Percentiles rank a stretch among this genome's conserved stretches.
Conservation (phyloP, 2,329 filamentous ascomycete species). For the Colletotrichum eleusines region DNA sequence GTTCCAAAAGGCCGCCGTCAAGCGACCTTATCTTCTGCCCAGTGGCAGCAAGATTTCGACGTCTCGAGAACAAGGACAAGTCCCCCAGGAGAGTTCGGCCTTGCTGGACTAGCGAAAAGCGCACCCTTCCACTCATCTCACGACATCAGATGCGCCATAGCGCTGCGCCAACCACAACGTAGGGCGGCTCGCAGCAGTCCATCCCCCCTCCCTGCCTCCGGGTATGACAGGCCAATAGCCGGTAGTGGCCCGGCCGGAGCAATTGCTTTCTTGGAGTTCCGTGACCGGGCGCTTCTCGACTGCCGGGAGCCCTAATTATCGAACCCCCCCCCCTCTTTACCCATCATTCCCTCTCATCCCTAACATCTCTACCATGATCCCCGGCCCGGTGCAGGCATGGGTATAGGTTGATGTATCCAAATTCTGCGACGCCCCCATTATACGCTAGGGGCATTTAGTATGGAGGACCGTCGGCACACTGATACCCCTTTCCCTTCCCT, state of each 20-base stretch:
- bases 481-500: neutral
- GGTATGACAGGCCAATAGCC: constrained; percentile 31
- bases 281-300: constrained; percentile 34
- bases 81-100: neutral
- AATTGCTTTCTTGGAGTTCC: constrained; percentile 37
- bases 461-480: neutral
- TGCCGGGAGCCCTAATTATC: constrained; percentile 33
- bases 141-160: constrained; percentile 22
- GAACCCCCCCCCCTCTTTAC: neutral
- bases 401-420: constrained; percentile 20
- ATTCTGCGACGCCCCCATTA: constrained; percentile 33
- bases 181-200: constrained; percentile 1
- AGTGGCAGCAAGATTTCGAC: neutral
- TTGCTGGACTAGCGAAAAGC: neutral
- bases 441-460: constrained; percentile 31
- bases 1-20: neutral
- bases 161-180: neutral
- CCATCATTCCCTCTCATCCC: neutral
- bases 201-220: constrained; percentile 14
- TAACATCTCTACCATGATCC: constrained; percentile 3
- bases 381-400: neutral
- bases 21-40: neutral
- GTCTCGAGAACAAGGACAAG: neutral
- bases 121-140: neutral
- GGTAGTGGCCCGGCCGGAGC: constrained; percentile 33